These are phyloP conservation scores for Globisporangium abappressorium DNA, from an alignment of 352 stramenopile species.

Conservation along the genomic window DNA sequence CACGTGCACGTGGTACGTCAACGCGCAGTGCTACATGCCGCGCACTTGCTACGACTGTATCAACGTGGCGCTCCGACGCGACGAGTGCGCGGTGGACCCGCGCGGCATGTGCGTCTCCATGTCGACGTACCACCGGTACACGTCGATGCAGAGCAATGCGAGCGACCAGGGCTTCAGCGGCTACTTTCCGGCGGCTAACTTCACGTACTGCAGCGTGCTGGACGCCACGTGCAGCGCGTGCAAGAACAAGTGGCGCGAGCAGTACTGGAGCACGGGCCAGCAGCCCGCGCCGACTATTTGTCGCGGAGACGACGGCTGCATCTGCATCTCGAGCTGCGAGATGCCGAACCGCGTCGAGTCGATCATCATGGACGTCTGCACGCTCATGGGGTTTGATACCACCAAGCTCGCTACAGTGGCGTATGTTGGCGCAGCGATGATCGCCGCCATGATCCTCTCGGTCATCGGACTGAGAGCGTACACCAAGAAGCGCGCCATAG, in stretches of 20 bases:
- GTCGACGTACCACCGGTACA: slow-evolving; percentile 4
- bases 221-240: slow-evolving; percentile 15
- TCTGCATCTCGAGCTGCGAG: slow-evolving; percentile 18
- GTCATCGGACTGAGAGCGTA: slow-evolving; percentile 5
- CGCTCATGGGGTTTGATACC: slow-evolving; percentile 6
- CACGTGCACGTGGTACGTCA: slow-evolving; percentile 18
- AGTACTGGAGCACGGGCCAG: slow-evolving; percentile 8
- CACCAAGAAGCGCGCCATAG: neutral
- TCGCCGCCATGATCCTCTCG: slow-evolving; percentile 1
- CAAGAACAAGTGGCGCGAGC: slow-evolving; percentile 9
- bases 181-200: slow-evolving; percentile 20
- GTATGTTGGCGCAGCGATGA: slow-evolving; percentile 8
- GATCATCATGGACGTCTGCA: slow-evolving; percentile 14
- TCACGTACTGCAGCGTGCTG: slow-evolving; percentile 12
- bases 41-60: slow-evolving; percentile 20
- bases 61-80: slow-evolving; percentile 6
- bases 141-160: neutral
- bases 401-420: slow-evolving; percentile 7
- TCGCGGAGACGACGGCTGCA: slow-evolving; percentile 8
- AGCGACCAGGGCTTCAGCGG: slow-evolving; percentile 5
- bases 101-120: slow-evolving; percentile 20
- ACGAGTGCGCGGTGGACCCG: slow-evolving; percentile 15
- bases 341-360: slow-evolving; percentile 10
- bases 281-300: neutral
- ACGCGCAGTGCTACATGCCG: slow-evolving; percentile 9